These are phyloP conservation scores for Vicia villosa DNA, from an alignment of 306 rosid genomes.

Conservation along the genomic window DNA sequence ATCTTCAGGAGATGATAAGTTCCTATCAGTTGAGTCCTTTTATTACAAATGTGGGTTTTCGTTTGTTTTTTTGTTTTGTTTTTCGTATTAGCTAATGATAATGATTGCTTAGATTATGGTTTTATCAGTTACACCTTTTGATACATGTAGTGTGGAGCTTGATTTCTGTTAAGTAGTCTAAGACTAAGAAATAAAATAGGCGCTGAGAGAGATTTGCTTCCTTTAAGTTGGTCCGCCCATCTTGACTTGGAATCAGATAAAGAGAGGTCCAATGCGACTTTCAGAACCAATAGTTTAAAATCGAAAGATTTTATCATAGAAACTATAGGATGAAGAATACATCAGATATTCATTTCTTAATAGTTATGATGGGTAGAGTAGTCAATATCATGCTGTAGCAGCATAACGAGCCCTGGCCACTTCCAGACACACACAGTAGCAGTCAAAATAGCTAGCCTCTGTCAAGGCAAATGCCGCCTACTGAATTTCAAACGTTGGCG, in stretches of 20 bases:
- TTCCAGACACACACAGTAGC: background rate
- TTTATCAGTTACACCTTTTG: background rate
- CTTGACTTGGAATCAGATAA: background rate
- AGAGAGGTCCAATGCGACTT: background rate
- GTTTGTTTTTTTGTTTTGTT: conserved; percentile 30
- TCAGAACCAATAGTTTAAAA: background rate
- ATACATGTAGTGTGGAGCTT: background rate
- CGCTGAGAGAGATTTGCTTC: background rate
- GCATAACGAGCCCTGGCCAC: background rate
- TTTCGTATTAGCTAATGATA: conserved; percentile 7
- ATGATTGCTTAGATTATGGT: conserved; percentile 20
- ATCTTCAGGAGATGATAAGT: conserved; percentile 60
- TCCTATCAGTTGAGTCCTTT: conserved; percentile 83
- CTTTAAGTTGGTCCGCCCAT: background rate
- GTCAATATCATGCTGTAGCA: background rate
- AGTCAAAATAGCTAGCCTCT: background rate
- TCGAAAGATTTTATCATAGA: background rate
- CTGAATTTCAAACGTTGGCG: background rate
- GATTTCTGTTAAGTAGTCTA: background rate
- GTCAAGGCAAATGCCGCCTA: background rate
- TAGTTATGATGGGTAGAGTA: background rate
- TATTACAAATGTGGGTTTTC: conserved; percentile 80
- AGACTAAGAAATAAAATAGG: background rate
- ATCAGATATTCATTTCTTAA: conserved; percentile 14
- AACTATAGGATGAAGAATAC: conserved; percentile 10